These are phyloP conservation scores for Excoecaria agallocha DNA, from an alignment of 345 rosid genomes.

Conservation along the genomic window DNA sequence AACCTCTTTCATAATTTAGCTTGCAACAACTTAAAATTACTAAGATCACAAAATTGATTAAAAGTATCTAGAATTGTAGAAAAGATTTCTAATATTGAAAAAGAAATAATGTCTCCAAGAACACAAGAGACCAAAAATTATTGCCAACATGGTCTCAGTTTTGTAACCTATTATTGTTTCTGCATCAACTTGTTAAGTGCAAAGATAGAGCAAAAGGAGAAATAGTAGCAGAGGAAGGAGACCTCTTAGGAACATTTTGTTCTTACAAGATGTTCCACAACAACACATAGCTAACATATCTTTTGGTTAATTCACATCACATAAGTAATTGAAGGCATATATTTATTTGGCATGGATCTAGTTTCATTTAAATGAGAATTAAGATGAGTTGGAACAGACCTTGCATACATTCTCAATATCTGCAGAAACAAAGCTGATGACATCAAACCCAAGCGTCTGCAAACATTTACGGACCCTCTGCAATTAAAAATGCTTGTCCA, in stretches of 20 bases:
- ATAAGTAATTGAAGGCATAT: not conserved
- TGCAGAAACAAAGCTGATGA: conserved; percentile 51
- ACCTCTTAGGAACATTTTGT: not conserved
- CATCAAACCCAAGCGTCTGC: conserved; percentile 57
- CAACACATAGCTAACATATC: not conserved
- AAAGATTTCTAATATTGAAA: not conserved
- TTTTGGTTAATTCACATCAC: not conserved
- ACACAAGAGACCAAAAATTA: not conserved
- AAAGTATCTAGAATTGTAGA: not conserved
- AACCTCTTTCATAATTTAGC: not conserved
- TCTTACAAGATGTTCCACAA: not conserved
- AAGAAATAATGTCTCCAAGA: not conserved
- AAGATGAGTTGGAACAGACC: conserved; percentile 38
- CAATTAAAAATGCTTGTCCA: not conserved
- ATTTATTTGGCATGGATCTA: not conserved
- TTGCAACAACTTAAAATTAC: not conserved
- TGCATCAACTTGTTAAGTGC: not conserved
- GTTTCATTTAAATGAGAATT: not conserved
- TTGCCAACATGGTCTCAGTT: not conserved
- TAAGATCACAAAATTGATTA: not conserved
- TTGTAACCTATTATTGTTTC: not conserved
- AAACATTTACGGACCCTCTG: conserved; percentile 84
- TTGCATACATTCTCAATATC: conserved; percentile 56
- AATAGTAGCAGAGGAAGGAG: not conserved
- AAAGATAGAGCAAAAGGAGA: not conserved